Evolutionary conservation across 164 flowering plant species (phyloP).

Genomic region (Sextonia rubra): DNA sequence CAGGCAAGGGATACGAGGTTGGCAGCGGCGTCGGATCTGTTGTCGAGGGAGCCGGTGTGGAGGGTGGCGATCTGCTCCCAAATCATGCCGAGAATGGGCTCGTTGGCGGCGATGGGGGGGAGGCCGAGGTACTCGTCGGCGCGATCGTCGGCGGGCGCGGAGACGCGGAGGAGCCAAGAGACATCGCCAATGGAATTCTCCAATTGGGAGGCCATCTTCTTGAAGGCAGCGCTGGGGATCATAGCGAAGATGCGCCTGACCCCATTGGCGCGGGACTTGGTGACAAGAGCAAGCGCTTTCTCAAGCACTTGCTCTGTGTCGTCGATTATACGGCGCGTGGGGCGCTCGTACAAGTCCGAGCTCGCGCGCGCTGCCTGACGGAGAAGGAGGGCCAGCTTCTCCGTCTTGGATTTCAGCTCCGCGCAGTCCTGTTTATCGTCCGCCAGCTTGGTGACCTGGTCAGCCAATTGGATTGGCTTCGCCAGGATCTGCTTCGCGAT

Average conservation of each 20-base stretch:
- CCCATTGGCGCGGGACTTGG: constrained; percentile 57
- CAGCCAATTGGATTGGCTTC: constrained; percentile 69
- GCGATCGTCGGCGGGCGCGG: constrained; percentile 47
- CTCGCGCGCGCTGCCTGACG: constrained; percentile 77
- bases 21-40: constrained; percentile 70
- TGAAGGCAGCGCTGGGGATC: constrained; percentile 66
- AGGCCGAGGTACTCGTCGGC: constrained; percentile 70
- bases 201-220: constrained; percentile 53
- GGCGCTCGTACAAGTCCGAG: constrained; percentile 76
- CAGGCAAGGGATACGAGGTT: constrained; percentile 70
- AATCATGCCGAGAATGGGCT: constrained; percentile 78
- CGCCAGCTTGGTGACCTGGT: constrained; percentile 55
- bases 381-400: constrained; percentile 59
- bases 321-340: constrained; percentile 76
- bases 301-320: constrained; percentile 81
- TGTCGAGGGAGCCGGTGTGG: constrained; percentile 47
- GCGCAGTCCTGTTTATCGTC: constrained; percentile 58
- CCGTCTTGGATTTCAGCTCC: constrained; percentile 67
- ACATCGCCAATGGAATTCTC: constrained; percentile 86
- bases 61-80: constrained; percentile 90
- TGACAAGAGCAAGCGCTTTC: constrained; percentile 56
- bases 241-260: constrained; percentile 69
- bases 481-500: constrained; percentile 60
- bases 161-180: constrained; percentile 84
- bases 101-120: constrained; percentile 87